Evolutionary conservation across 2,329 filamentous ascomycete genomes (phyloP), one percentile per base, ranked within the genome.

Genomic region (Sporothrix inflata): DNA sequence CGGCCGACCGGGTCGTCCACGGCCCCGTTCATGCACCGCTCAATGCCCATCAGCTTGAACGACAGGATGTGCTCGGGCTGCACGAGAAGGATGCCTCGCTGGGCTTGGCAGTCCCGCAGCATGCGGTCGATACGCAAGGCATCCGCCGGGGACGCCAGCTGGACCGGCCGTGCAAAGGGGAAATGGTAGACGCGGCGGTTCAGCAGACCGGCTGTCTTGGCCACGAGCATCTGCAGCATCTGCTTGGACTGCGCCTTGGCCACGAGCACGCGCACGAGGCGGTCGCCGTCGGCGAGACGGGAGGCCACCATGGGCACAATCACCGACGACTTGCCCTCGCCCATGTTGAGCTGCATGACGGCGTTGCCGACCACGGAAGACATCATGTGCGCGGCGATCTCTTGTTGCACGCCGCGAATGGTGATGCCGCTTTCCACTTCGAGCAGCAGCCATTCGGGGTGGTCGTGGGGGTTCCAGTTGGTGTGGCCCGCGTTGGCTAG

Each of bases 261-360:
- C 0, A 91, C 88, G 1, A 92, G 78, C 0, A 92, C 84, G 2
- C 89, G 81, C 0, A 87, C 85, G 0, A 92, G 79, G 4, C 79
- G 82, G 0, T 78, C 76, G 0, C 82, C 81, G 63, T 92, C 81
- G 0, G 88, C 87, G 0, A 91, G 77, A 0, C 82, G 79, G 0
- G 86, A 80, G 0, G 87, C 86, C 0, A 91, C 85, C 49, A 92
- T 89, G 0, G 90, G 91, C 0, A 91, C 84, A 66, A 94, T 92
- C 1, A 92, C 87, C 0, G 90, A 91, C 0, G 89, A 89, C 74
- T 92, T 93, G 0, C 90, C 91, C 76, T 91, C 86, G 0, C 91
- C 91, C 90, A 93, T 93, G 74, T 91, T 92, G 1, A 93, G 78
- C 75, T 92, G 89, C 81, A 92, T 85, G 0, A 90, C 85, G 0